phyloP scores from a whole-genome alignment of 192 early-diverging fungal species.

The Coemansia sp. region DNA sequence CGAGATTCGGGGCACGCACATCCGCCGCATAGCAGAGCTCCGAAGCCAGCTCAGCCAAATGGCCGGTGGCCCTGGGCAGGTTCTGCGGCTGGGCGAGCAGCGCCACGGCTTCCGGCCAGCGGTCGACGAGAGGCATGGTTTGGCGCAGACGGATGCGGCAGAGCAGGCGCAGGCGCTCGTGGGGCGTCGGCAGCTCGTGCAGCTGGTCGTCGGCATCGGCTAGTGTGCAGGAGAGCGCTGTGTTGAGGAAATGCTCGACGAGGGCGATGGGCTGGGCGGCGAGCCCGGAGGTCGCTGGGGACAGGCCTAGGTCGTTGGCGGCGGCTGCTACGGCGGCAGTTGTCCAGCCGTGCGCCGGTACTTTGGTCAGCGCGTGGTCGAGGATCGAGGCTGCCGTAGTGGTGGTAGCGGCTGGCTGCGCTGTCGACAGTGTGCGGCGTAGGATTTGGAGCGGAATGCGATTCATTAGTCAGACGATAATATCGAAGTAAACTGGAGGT shows the following conservation, averaged over 20 bases:
- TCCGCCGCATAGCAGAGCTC: slow-evolving; percentile 89
- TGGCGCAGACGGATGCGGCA: slow-evolving; percentile 64
- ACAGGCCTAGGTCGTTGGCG: slow-evolving; percentile 65
- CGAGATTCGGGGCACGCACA: slow-evolving; percentile 73
- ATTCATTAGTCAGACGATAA: too few species aligned
- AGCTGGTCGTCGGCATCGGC: slow-evolving; percentile 62
- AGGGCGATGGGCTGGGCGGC: slow-evolving; percentile 67
- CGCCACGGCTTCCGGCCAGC: slow-evolving; percentile 75
- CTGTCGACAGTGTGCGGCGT: not conserved
- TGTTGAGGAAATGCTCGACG: slow-evolving; percentile 72
- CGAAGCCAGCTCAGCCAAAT: slow-evolving; percentile 72
- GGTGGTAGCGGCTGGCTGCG: not conserved
- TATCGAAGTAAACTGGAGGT: too few species aligned
- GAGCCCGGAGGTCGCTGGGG: slow-evolving; percentile 68
- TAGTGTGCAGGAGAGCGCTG: slow-evolving; percentile 57
- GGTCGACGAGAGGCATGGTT: slow-evolving; percentile 66
- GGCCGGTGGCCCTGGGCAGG: slow-evolving; percentile 60
- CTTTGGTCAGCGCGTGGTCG: slow-evolving; percentile 62
- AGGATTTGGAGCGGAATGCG: too few species aligned
- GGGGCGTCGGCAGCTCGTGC: slow-evolving; percentile 40
- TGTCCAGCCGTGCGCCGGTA: slow-evolving; percentile 75
- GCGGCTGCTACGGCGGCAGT: slow-evolving; percentile 61
- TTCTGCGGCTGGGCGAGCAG: slow-evolving; percentile 82
- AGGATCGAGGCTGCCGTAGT: slow-evolving; percentile 46
- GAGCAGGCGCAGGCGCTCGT: slow-evolving; percentile 61